Evolutionary conservation across 306 rosid genomes (phyloP), one percentile per base, ranked within the genome.

Genomic region (Dryas octopetala): DNA sequence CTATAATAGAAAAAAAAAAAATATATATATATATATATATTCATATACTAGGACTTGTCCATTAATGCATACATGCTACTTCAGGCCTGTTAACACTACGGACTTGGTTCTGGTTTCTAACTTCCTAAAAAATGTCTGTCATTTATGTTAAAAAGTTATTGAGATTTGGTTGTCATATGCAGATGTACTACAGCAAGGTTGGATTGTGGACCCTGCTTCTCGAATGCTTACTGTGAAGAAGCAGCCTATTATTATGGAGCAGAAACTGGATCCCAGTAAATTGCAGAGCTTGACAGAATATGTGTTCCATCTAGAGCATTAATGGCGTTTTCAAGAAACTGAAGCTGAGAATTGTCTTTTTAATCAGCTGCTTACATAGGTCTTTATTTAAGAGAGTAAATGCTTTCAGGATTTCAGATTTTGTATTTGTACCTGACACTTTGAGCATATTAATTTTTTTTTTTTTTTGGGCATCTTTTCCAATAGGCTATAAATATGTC

Each of bases 251-350:
- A 81, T 83, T 80, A 84, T 85, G 0, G 90, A 90, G 86, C 98
- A 96, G 93, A 96, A 88, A 78, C 86, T 92, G 32, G 92, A 90
- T 78, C 88, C 90, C 17, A 74, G 91, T 64, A 92, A 89, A 86
- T 83, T 92, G 88, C 98, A 96, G 89, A 88, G 86, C 64, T 82
- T 96, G 86, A 96, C 96, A 4, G 99, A 96, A 86, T 92, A 90
- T 67, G 96, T 92, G 46, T 96, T 89, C 86, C 96, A 90, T 76
- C 89, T 90, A 0, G 97, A 92, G 91, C 99, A 96, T 76, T 88
- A 81, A 84, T 74, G 75, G 15, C n/a, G 4, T 74, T 62, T 75
- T 78, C 46, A 11, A 66, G 54, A 32, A 13, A 19, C 62, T 41
- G 43, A 74, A 76, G 78, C 78, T 70, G 53, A 65, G 26, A 73